Conservation (phyloP, 2,329 filamentous ascomycete genomes). For the Aspergillus jensenii region DNA sequence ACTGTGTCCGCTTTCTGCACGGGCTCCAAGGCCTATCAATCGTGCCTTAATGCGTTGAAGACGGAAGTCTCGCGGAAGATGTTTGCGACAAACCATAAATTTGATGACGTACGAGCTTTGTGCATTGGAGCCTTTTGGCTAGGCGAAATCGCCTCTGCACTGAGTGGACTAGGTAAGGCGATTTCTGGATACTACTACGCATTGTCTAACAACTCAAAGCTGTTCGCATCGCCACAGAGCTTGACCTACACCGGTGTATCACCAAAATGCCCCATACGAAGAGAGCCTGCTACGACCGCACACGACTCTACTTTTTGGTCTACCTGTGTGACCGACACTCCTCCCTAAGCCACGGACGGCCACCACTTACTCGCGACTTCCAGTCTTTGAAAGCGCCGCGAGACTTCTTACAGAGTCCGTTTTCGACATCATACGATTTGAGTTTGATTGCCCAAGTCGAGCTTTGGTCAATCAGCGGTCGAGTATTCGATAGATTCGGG, state of each 20-base stretch:
- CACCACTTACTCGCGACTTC: background rate
- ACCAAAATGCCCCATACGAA: background rate
- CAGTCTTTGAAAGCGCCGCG: background rate
- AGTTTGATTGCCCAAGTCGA: background rate
- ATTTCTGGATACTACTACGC: background rate
- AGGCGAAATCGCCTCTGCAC: background rate
- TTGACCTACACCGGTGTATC: background rate
- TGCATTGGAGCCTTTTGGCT: background rate
- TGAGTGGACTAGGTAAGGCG: background rate
- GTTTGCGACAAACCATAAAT: background rate
- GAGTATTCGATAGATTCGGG: background rate
- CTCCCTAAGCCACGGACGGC: background rate
- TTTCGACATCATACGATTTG: background rate
- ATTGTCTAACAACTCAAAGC: background rate
- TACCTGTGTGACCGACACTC: background rate
- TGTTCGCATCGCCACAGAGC: background rate
- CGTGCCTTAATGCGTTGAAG: background rate
- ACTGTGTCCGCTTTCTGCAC: background rate
- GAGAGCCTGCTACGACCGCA: background rate
- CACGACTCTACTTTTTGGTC: background rate
- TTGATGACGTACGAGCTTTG: background rate
- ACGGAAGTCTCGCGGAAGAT: background rate
- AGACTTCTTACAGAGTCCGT: background rate
- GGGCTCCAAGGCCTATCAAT: background rate
- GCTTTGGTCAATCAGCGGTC: background rate